Percentiles rank a stretch among this genome's conserved stretches.
Conservation (phyloP, 2,329 filamentous ascomycete genomes). For the Penicillium sp. region DNA sequence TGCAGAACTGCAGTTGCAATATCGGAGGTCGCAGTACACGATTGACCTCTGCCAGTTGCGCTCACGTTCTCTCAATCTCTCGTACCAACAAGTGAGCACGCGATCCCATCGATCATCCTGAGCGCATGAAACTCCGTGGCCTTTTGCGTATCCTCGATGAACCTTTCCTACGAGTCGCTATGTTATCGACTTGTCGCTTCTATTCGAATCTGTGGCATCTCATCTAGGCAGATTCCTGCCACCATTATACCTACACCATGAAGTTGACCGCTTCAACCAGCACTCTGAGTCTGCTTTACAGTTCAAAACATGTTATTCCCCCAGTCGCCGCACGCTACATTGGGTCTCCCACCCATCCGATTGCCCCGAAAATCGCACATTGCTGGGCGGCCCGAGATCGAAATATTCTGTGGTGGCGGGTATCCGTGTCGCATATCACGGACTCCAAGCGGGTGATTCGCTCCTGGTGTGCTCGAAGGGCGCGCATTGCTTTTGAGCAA, state of each 20-base stretch:
- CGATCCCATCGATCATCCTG: neutral
- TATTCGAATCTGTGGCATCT: neutral
- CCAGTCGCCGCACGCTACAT: conserved; percentile 32
- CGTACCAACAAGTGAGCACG: neutral
- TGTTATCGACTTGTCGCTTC: conserved; percentile 14
- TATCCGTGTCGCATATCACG: conserved; percentile 30
- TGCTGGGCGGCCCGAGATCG: conserved; percentile 37
- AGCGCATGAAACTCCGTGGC: neutral
- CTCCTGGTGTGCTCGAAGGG: conserved; percentile 42
- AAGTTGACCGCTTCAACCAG: conserved; percentile 18
- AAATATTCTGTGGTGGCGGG: conserved; percentile 48
- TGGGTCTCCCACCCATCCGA: conserved; percentile 26
- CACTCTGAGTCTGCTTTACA: conserved; percentile 26
- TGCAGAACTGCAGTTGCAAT: neutral
- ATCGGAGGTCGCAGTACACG: neutral
- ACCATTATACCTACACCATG: conserved; percentile 9
- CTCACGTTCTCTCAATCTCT: neutral
- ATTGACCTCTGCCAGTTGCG: neutral
- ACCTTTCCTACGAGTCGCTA: conserved; percentile 7
- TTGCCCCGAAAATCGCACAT: conserved; percentile 37
- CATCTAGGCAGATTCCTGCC: neutral
- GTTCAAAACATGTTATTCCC: conserved; percentile 19
- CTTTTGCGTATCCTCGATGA: neutral
- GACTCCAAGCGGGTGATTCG: conserved; percentile 45
- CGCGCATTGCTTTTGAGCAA: conserved; percentile 44